Evolutionary conservation across 331 rosid species (phyloP), one percentile per base, ranked within the genome.

Genomic region (Acacia pycnantha): DNA sequence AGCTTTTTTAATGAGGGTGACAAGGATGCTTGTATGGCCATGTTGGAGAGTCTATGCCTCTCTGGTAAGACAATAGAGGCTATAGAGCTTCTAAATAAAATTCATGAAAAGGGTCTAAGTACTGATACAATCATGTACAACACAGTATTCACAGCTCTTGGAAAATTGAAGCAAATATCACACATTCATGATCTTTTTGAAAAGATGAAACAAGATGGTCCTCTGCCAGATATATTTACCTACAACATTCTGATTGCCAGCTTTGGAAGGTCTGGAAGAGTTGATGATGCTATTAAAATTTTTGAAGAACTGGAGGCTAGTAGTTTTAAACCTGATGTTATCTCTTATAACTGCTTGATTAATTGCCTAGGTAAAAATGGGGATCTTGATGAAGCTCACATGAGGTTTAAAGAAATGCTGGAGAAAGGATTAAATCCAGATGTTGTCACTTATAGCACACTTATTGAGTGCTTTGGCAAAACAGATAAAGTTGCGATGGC

Each of bases 311-410:
- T 95, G 62, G 97, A 95, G 89, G 84, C 79, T 73, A 89, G 97
- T 73, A 69, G 82, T 75, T 89, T 87, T 78, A 82, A 83, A 79
- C 93, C 97, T 3, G 98, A 95, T 77, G 91, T 90, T 43, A 54
- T 95, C 79, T 85, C 97, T 43, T 95, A 95, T 84, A 93, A 95
- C 82, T 86, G 91, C 74, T 85, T 95, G 91, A 95, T 95, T 86
- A 95, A 95, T 86, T 93, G 94, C 88, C 96, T 89, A 8, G 99
- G 99, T 72, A 90, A 95, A 88, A 92, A 93, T 76, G 99, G 99
- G 48, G 91, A 90, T 84, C 88, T 95, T 81, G 99, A 92, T 79
- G 98, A 95, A 88, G 98, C 97, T 71, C 99, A 92, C 88, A 93
- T 93, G 96, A 88, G 91, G 82, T 95, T 95, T 66, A 90, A 84